These are phyloP conservation scores for Aspergillus sp. DNA, from an alignment of 2,329 filamentous ascomycete species.

Conservation along the genomic window DNA sequence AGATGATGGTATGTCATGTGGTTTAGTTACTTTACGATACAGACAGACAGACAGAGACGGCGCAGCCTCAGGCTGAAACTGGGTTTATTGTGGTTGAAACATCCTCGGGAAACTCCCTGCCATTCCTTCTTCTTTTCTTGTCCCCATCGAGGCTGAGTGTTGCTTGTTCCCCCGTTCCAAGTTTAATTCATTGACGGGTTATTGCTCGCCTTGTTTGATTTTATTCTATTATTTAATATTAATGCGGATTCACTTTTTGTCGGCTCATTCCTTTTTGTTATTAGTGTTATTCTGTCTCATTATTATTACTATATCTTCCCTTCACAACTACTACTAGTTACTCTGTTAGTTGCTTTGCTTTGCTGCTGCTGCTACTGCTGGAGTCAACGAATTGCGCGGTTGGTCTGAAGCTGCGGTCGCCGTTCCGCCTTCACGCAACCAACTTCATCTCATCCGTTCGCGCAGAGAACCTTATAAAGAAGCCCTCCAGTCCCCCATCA, in stretches of 20 bases:
- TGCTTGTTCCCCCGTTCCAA: background rate
- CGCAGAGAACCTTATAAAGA: constrained; percentile 45
- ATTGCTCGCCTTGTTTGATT: too few relatives aligned
- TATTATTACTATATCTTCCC: background rate
- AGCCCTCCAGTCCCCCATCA: constrained; percentile 43
- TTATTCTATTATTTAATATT: too few relatives aligned
- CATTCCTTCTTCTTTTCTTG: background rate
- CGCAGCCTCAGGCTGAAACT: background rate
- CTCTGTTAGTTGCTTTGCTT: background rate
- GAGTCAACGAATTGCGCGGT: constrained; percentile 32
- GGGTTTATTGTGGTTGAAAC: too few relatives aligned
- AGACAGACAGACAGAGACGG: background rate
- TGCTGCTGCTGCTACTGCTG: background rate
- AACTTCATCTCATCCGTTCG: constrained; percentile 43
- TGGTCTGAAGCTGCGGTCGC: constrained; percentile 36
- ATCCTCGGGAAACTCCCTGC: too few relatives aligned
- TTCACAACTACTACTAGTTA: too few relatives aligned
- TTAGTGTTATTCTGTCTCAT: background rate
- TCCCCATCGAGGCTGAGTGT: too few relatives aligned
- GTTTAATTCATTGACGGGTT: background rate
- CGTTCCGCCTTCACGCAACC: constrained; percentile 35
- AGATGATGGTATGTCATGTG: background rate
- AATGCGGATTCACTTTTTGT: too few relatives aligned
- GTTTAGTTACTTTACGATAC: background rate
- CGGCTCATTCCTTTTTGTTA: too few relatives aligned